phyloP scores from a whole-genome alignment of 805 yeast genomes.

The Saccharomyces kudriavzevii region DNA sequence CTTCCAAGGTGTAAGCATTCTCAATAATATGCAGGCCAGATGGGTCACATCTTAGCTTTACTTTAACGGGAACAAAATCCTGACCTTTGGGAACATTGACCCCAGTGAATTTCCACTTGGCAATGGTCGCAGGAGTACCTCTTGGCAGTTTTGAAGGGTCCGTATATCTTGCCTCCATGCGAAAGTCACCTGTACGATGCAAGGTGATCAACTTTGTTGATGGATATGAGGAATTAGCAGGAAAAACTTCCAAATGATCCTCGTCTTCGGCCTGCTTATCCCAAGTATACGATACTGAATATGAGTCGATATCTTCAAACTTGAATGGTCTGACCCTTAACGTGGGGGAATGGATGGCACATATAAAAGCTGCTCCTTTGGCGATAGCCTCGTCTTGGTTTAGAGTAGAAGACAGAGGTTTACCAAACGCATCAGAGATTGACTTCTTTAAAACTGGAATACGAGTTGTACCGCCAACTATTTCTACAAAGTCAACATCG shows the following conservation, averaged over 20 bases:
- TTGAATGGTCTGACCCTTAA: slow-evolving; percentile 97
- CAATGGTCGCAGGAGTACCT: slow-evolving; percentile 56
- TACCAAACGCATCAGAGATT: slow-evolving; percentile 72
- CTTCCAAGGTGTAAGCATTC: slow-evolving; percentile 91
- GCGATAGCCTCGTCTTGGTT: slow-evolving; percentile 99
- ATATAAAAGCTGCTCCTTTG: slow-evolving; percentile 96
- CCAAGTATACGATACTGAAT: slow-evolving; percentile 93
- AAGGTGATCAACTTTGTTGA: slow-evolving; percentile 90
- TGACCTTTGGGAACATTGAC: slow-evolving; percentile 75
- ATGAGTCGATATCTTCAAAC: slow-evolving; percentile 88
- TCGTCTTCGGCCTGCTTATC: slow-evolving; percentile 86
- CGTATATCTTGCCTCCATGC: slow-evolving; percentile 79
- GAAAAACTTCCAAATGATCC: slow-evolving; percentile 93
- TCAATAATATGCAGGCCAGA: slow-evolving; percentile 91
- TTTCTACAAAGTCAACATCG: slow-evolving; percentile 85
- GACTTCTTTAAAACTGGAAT: slow-evolving; percentile 86
- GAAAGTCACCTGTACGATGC: slow-evolving; percentile 84
- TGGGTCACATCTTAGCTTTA: slow-evolving; percentile 95
- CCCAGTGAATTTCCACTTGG: slow-evolving; percentile 82
- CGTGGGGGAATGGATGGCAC: slow-evolving; percentile 98
- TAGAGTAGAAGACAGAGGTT: slow-evolving; percentile 83
- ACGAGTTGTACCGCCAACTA: slow-evolving; percentile 97
- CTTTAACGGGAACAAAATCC: slow-evolving; percentile 70
- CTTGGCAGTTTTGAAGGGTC: slow-evolving; percentile 62
- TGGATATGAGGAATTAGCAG: slow-evolving; percentile 87